Evolutionary conservation across 1,139 yeast genomes (phyloP), one percentile per base, ranked within the genome.

Genomic region (Candida smagusa): DNA sequence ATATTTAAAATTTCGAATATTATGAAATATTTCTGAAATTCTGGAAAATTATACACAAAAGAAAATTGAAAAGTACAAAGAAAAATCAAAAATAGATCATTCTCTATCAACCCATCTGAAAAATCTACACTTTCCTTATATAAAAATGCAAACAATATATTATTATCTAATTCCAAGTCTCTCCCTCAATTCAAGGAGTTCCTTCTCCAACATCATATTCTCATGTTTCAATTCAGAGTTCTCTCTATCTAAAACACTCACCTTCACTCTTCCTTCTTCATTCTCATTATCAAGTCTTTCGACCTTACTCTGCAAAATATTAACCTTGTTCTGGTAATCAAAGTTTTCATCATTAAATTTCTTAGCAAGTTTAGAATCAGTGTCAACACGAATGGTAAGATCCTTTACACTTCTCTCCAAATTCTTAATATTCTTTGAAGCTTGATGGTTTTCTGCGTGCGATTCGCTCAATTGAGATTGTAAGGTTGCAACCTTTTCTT

Each of bases 111-210:
- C 3, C 19, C 5, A 3, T 16, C 26, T 23, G 26, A 23, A 23
- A n/a, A 9, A 3, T n/a, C 24, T 21, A 27, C 21, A 6, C 30
- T 7, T 30, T 5, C 3, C 19, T 16, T 16, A 4, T 16, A 16
- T 16, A 16, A 16, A 16, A 4, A 16, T 16, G 19, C 19, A 16
- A 16, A 16, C 19, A 16, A 16, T 16, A 16, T 16, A 16, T 16
- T 30, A 31, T 12, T 31, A 16, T 13, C 43, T 37, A 22, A 44
- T 34, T 6, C 63, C 63, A 21, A 63, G 44, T 39, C 53, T 56
- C 25, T 65, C 66, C 50, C 76, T 77, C 78, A 89, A 79, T 41
- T 78, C 81, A 35, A 76, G 68, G 12, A 84, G 60, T 53, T 86
- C 95, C 50, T 70, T 77, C 56, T 85, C 89, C 46, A 83, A 56